These are phyloP conservation scores for Testicularia cyperi DNA, from an alignment of 1,284 basidiomycete genomes.

Conservation along the genomic window DNA sequence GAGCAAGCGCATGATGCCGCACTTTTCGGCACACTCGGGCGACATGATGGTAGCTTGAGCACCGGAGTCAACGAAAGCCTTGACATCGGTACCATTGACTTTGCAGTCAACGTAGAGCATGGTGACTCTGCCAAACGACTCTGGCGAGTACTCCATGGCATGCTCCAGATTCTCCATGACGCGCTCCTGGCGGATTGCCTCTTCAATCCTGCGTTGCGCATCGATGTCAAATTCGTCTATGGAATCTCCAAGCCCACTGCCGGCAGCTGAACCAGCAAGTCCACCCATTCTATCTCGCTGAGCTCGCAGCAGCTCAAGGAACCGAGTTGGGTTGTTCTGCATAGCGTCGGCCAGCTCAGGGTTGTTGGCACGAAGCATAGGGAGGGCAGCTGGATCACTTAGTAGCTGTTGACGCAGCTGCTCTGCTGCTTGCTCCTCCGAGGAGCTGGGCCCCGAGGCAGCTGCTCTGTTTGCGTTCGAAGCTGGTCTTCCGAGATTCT, in stretches of 20 bases:
- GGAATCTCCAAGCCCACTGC: slow-evolving; percentile 58
- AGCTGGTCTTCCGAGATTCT: background rate
- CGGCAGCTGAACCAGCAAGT: slow-evolving; percentile 76
- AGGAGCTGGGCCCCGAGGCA: background rate
- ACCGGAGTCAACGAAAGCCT: slow-evolving; percentile 96
- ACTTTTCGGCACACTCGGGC: slow-evolving; percentile 87
- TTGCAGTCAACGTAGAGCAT: slow-evolving; percentile 87
- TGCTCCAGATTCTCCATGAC: slow-evolving; percentile 70
- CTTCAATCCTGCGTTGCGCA: slow-evolving; percentile 86
- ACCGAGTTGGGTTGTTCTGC: slow-evolving; percentile 5
- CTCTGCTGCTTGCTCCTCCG: slow-evolving; percentile 72
- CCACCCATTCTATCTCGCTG: slow-evolving; percentile 58
- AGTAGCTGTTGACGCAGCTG: slow-evolving; percentile 84
- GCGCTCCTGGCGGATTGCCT: slow-evolving; percentile 84
- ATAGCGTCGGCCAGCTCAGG: slow-evolving; percentile 38
- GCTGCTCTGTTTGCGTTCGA: too few relatives aligned
- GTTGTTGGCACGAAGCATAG: slow-evolving; percentile 67
- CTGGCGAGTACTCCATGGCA: slow-evolving; percentile 66
- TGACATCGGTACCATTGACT: slow-evolving; percentile 84
- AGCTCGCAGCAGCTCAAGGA: slow-evolving; percentile 25
- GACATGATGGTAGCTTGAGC: slow-evolving; percentile 97
- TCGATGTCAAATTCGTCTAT: slow-evolving; percentile 77
- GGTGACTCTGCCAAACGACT: slow-evolving; percentile 87
- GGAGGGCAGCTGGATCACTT: slow-evolving; percentile 77
- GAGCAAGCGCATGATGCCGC: slow-evolving; percentile 90